A percentile compares a stretch with the other conserved stretches of the same genome.
phyloP scores from a whole-genome alignment of 345 rosid species.

The Noccaea bulbosa region DNA sequence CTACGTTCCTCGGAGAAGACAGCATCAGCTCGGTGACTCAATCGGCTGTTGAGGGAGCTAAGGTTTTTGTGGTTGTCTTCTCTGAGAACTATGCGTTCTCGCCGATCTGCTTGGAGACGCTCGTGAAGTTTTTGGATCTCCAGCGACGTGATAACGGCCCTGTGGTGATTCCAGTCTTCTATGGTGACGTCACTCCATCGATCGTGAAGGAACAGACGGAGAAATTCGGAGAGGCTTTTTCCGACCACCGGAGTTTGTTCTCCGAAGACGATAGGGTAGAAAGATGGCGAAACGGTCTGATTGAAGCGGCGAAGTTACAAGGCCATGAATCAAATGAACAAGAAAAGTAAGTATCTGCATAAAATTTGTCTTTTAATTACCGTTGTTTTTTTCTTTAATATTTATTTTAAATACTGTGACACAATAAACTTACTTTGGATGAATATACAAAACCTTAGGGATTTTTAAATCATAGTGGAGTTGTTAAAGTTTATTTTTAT shows the following conservation, averaged over 20 bases:
- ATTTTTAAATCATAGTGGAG: not conserved
- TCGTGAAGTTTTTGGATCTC: not conserved
- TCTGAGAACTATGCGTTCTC: conserved; percentile 12
- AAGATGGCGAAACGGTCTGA: conserved; percentile 9
- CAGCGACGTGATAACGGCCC: not conserved
- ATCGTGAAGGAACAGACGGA: conserved; percentile 1
- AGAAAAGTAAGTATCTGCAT: conserved; percentile 12
- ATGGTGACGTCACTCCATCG: conserved; percentile 11
- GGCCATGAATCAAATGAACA: conserved; percentile 15
- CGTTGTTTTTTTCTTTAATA: not conserved
- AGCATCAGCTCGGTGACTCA: not conserved
- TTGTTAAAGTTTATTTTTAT: no score
- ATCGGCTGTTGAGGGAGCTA: not conserved
- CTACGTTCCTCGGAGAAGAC: conserved; percentile 3
- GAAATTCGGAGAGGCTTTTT: not conserved
- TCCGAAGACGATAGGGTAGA: not conserved
- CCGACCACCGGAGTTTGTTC: not conserved
- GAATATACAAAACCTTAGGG: not conserved
- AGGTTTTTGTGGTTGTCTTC: conserved; percentile 20
- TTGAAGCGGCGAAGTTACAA: not conserved
- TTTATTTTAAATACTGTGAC: not conserved
- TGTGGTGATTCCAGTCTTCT: conserved; percentile 24
- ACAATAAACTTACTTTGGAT: not conserved
- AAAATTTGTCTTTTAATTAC: not conserved
- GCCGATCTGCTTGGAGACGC: conserved; percentile 15